Evolutionary conservation across 2,329 filamentous ascomycete species (phyloP).

Genomic region (Cladosporium austrohemisphaericum): DNA sequence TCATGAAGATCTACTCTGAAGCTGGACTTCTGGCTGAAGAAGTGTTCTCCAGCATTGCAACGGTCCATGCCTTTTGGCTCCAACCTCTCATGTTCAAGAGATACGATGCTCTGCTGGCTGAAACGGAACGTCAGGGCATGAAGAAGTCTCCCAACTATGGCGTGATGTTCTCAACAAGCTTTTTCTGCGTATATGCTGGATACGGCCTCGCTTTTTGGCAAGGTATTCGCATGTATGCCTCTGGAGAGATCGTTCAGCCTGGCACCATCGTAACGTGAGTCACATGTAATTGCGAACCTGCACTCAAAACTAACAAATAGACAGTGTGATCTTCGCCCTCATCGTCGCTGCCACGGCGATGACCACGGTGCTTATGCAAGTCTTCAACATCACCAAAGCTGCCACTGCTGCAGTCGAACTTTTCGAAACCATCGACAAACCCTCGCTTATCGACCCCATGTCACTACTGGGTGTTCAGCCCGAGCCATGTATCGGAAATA

Average conservation of each 20-base stretch:
- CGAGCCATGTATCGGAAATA: slow-evolving; percentile 40
- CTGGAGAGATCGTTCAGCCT: slow-evolving; percentile 30
- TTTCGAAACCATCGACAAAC: slow-evolving; percentile 40
- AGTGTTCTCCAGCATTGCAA: slow-evolving; percentile 48
- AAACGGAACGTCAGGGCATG: slow-evolving; percentile 43
- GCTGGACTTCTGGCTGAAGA: slow-evolving; percentile 50
- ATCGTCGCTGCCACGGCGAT: slow-evolving; percentile 11
- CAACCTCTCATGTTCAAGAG: slow-evolving; percentile 40
- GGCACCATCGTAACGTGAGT: slow-evolving; percentile 36
- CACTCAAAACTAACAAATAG: background rate
- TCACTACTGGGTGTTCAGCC: slow-evolving; percentile 24
- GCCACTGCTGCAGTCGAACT: slow-evolving; percentile 41
- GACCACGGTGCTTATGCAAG: slow-evolving; percentile 24
- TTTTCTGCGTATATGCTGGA: slow-evolving; percentile 41
- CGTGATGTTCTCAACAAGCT: slow-evolving; percentile 41
- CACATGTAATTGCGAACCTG: background rate
- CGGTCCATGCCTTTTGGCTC: slow-evolving; percentile 49
- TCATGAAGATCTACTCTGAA: slow-evolving; percentile 39
- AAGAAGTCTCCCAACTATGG: slow-evolving; percentile 45
- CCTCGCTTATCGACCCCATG: slow-evolving; percentile 39
- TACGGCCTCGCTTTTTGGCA: slow-evolving; percentile 44
- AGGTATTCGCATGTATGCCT: slow-evolving; percentile 37
- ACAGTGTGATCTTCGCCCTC: slow-evolving; percentile 11
- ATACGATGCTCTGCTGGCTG: slow-evolving; percentile 42
- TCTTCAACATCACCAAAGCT: slow-evolving; percentile 42